Percentiles rank a stretch among this genome's conserved stretches.
These are phyloP conservation scores for Saprolegnia diclina DNA, from an alignment of 352 stramenopile species.

Conservation along the genomic window DNA sequence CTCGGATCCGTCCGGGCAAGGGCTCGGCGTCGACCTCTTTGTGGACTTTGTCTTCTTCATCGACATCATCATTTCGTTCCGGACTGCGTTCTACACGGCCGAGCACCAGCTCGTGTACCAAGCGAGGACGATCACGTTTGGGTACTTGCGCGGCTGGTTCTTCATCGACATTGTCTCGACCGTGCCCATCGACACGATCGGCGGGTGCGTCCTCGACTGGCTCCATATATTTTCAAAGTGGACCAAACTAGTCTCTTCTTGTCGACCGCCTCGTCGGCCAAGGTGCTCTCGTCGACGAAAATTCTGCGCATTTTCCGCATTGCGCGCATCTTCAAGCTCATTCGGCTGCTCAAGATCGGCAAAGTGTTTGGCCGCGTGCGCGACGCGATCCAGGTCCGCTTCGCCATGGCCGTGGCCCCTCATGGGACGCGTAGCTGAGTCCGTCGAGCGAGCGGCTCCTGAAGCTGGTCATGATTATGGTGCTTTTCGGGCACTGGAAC, in stretches of 20 bases:
- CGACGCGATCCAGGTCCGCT: conserved; percentile 52
- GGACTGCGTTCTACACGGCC: conserved; percentile 76
- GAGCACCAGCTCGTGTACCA: conserved; percentile 65
- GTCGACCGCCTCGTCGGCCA: background rate
- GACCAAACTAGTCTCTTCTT: background rate
- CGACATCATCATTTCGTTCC: conserved; percentile 85
- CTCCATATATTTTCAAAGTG: background rate
- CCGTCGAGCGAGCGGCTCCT: conserved; percentile 62
- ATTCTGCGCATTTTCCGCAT: conserved; percentile 22
- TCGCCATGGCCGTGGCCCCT: background rate
- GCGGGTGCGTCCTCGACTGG: conserved; percentile 30
- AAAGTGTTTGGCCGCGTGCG: conserved; percentile 41
- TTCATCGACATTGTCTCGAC: conserved; percentile 77
- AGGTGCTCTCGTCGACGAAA: conserved; percentile 6
- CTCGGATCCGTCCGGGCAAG: conserved; percentile 24
- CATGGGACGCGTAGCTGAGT: conserved; percentile 36
- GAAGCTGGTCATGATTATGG: conserved; percentile 66
- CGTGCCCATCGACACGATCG: conserved; percentile 61
- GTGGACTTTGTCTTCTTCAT: conserved; percentile 82
- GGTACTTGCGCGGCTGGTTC: conserved; percentile 77
- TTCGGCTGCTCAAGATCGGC: conserved; percentile 20
- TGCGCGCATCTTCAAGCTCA: conserved; percentile 22
- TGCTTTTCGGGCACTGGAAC: conserved; percentile 77
- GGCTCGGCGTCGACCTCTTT: conserved; percentile 59
- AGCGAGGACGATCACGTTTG: conserved; percentile 47